phyloP scores from a whole-genome alignment of 1,284 basidiomycete species.

The Tremellales sp. region DNA sequence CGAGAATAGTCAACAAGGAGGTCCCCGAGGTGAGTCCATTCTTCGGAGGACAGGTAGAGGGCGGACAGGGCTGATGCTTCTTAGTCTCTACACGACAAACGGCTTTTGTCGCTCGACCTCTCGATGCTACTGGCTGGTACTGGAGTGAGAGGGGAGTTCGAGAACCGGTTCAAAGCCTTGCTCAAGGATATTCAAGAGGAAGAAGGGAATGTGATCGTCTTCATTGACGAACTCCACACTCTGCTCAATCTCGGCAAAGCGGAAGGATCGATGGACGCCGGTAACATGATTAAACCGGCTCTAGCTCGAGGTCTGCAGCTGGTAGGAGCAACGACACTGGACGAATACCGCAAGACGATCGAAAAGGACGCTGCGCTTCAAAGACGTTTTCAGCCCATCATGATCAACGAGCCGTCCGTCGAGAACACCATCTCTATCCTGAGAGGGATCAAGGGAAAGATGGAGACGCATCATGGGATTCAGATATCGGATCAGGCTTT shows the following conservation, averaged over 20 bases:
- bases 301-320: constrained; percentile 79
- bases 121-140: constrained; percentile 79
- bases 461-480: constrained; percentile 86
- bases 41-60: not conserved
- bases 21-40: constrained; percentile 81
- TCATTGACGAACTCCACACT: constrained; percentile 80
- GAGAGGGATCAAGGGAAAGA: constrained; percentile 75
- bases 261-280: constrained; percentile 86
- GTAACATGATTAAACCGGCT: constrained; percentile 60
- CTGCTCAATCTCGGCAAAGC: constrained; percentile 72
- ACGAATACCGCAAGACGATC: constrained; percentile 87
- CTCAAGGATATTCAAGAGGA: constrained; percentile 82
- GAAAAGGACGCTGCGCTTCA: constrained; percentile 89
- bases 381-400: constrained; percentile 81
- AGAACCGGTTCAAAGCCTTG: constrained; percentile 84
- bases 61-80: constrained; percentile 57
- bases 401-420: constrained; percentile 81
- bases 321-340: constrained; percentile 81
- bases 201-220: constrained; percentile 64
- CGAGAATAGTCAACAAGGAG: constrained; percentile 80
- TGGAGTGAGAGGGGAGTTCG: constrained; percentile 83
- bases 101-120: constrained; percentile 75
- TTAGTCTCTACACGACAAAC: constrained; percentile 74
- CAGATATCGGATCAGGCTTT: constrained; percentile 82
- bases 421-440: constrained; percentile 83